Percentiles rank a stretch among this genome's conserved stretches.
Evolutionary conservation across 129 eudicot species (phyloP).

Genomic region (Flaveria linearis): DNA sequence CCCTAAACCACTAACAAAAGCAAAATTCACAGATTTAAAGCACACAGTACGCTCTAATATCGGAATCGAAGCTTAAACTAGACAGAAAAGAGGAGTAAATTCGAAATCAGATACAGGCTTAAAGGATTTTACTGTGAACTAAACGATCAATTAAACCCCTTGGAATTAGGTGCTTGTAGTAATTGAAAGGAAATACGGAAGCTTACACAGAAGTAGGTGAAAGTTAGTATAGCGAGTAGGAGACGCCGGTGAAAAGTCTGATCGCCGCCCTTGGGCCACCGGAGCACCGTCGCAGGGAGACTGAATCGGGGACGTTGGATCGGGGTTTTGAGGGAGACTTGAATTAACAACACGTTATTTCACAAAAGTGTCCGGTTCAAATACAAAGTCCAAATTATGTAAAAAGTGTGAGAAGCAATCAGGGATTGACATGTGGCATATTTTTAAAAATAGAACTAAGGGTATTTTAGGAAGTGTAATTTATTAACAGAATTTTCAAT

Average conservation of each 20-base stretch:
- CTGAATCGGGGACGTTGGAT: constrained; percentile 15
- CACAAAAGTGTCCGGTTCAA: too few relatives aligned
- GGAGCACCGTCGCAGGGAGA: constrained; percentile 15
- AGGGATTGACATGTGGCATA: too few relatives aligned
- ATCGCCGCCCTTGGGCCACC: constrained; percentile 13
- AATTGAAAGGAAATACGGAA: background rate
- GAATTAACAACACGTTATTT: too few relatives aligned
- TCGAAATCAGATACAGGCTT: constrained; percentile 16
- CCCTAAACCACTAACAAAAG: constrained; percentile 25
- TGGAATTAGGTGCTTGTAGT: background rate
- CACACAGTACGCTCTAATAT: background rate
- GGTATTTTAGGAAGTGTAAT: too few relatives aligned
- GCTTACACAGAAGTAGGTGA: constrained; percentile 21
- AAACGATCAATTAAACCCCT: background rate
- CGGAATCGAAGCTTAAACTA: constrained; percentile 1
- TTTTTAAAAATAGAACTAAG: too few relatives aligned
- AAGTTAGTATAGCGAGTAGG: constrained; percentile 2
- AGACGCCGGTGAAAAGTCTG: constrained; percentile 3
- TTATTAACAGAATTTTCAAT: too few relatives aligned
- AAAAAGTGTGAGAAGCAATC: too few relatives aligned
- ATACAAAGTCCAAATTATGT: too few relatives aligned
- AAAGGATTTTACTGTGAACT: background rate
- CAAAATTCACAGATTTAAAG: background rate
- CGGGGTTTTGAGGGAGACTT: background rate
- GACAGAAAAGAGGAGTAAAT: background rate